Conservation (phyloP, 2,329 filamentous ascomycete species). For the Verticillium tricorpus region DNA sequence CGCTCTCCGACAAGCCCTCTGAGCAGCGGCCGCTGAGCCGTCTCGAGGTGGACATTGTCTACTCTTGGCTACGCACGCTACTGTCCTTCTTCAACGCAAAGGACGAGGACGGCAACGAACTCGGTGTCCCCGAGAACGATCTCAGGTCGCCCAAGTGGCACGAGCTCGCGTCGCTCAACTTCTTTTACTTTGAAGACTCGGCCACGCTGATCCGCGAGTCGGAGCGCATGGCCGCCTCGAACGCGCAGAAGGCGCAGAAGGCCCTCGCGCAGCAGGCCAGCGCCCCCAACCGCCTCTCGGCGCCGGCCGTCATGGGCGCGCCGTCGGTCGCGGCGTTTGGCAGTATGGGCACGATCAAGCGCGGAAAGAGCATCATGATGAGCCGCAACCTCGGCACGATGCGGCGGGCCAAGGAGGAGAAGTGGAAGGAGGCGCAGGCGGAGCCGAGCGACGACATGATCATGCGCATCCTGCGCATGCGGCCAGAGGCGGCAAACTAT, state of each 20-base stretch:
- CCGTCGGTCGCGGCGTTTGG: conserved; percentile 52
- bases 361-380: conserved; percentile 83
- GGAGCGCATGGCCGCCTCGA: conserved; percentile 90
- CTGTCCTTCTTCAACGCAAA: conserved; percentile 94
- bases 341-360: conserved; percentile 63
- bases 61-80: conserved; percentile 86
- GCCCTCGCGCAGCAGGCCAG: conserved; percentile 48
- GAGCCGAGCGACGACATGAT: conserved; percentile 99
- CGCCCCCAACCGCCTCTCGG: conserved; percentile 53
- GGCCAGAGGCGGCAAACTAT: conserved; percentile 83
- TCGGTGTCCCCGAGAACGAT: conserved; percentile 85
- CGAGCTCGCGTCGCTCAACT: conserved; percentile 92
- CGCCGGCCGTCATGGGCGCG: conserved; percentile 46
- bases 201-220: conserved; percentile 92
- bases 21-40: conserved; percentile 77
- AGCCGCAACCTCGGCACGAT: conserved; percentile 93
- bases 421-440: conserved; percentile 89
- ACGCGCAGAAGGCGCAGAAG: conserved; percentile 68
- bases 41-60: conserved; percentile 90
- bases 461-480: conserved; percentile 87
- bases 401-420: conserved; percentile 93
- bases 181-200: conserved; percentile 95
- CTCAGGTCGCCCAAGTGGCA: conserved; percentile 98
- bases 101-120: conserved; percentile 77
- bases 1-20: conserved; percentile 90